A percentile compares a stretch with the other conserved stretches of the same genome.
phyloP scores from a whole-genome alignment of 177 flowering plant species.

The Vitis hybrid region DNA sequence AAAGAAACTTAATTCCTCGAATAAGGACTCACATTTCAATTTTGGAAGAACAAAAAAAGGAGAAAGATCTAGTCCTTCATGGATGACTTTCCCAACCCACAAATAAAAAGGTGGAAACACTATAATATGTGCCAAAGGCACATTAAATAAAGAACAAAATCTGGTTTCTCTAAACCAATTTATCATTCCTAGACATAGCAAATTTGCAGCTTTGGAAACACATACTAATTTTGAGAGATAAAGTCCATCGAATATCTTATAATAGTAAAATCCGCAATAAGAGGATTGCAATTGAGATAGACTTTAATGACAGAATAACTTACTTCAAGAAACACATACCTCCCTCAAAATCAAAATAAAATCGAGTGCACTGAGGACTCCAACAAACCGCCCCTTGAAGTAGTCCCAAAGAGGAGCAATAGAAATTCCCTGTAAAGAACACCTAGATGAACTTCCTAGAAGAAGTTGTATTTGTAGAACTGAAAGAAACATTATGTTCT shows the following conservation, averaged over 20 bases:
- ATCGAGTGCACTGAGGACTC: constrained; percentile 83
- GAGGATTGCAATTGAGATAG: constrained; percentile 2
- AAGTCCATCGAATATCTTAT: neutral
- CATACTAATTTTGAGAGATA: neutral
- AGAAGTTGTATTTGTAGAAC: too few relatives aligned
- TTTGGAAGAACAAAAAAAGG: too few relatives aligned
- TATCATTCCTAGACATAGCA: neutral
- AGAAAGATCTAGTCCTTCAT: too few relatives aligned
- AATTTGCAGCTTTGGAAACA: neutral
- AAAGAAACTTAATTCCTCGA: too few relatives aligned
- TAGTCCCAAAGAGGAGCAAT: constrained; percentile 92
- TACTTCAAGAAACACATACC: constrained; percentile 38
- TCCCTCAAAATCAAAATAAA: constrained; percentile 86
- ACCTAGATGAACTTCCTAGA: too few relatives aligned
- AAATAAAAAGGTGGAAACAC: too few relatives aligned
- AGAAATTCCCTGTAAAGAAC: constrained; percentile 71
- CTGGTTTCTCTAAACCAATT: neutral
- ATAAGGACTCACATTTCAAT: too few relatives aligned
- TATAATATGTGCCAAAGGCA: neutral
- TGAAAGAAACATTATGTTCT: too few relatives aligned
- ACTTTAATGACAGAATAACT: constrained; percentile 7
- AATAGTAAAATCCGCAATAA: neutral
- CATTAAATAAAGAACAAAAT: neutral
- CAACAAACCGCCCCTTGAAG: constrained; percentile 73
- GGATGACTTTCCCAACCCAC: too few relatives aligned